Conservation (phyloP, 192 early-diverging fungal genomes). For the Linnemannia hyalina region DNA sequence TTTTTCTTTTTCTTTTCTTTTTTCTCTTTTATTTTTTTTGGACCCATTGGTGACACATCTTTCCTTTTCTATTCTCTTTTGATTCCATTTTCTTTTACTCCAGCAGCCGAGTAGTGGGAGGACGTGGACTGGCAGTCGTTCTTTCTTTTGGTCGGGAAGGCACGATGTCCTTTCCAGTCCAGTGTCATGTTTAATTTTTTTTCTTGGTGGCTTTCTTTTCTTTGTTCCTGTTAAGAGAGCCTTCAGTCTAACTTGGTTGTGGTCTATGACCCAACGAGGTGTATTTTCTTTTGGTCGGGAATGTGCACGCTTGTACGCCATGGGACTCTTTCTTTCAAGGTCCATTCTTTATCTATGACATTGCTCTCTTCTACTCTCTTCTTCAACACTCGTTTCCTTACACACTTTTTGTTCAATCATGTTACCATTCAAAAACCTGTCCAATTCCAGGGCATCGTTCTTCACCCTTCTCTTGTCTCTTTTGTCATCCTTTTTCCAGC, state of each 20-base stretch:
- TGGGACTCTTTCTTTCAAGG: background rate
- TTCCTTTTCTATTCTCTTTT: background rate
- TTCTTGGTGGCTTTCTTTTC: background rate
- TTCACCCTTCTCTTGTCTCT: background rate
- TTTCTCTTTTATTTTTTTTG: constrained; percentile 11
- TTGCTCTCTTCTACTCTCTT: background rate
- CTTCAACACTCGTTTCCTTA: background rate
- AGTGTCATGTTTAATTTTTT: background rate
- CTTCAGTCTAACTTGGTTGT: background rate
- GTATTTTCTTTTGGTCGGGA: constrained; percentile 53
- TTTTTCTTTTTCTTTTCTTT: constrained; percentile 19
- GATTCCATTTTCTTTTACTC: background rate
- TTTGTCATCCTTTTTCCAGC: background rate
- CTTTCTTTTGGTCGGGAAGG: constrained; percentile 52
- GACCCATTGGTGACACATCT: background rate
- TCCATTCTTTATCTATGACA: background rate
- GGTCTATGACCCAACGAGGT: background rate
- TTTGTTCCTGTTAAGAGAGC: background rate
- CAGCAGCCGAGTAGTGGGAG: background rate
- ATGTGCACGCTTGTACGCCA: background rate
- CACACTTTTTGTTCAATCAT: constrained; percentile 7
- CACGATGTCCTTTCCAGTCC: background rate
- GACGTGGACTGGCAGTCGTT: background rate
- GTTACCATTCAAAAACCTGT: constrained; percentile 37
- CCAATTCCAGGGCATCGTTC: background rate